phyloP scores from a whole-genome alignment of 2,329 filamentous ascomycete genomes.

The Alternaria gaisen region DNA sequence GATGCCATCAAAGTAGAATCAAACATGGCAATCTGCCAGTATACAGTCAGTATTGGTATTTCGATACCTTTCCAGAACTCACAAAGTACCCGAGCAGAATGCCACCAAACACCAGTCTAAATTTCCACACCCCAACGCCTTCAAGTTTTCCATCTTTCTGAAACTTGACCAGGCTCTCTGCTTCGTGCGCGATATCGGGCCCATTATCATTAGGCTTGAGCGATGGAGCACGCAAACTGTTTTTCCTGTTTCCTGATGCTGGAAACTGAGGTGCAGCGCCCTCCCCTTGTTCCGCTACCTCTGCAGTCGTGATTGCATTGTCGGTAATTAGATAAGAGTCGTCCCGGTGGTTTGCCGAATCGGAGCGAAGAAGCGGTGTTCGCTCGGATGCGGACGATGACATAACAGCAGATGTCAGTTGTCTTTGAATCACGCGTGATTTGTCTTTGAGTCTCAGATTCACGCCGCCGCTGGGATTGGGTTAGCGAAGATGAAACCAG shows the following conservation, averaged over 20 bases:
- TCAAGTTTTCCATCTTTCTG: slow-evolving; percentile 45
- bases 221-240: slow-evolving; percentile 36
- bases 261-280: slow-evolving; percentile 36
- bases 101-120: slow-evolving; percentile 50
- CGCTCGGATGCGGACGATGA: slow-evolving; percentile 36
- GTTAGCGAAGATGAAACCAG: neutral
- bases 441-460: neutral
- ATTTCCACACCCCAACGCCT: slow-evolving; percentile 44
- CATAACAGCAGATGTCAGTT: slow-evolving; percentile 16
- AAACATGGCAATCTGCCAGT: slow-evolving; percentile 60
- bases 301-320: slow-evolving; percentile 29
- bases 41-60: slow-evolving; percentile 50
- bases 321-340: slow-evolving; percentile 32
- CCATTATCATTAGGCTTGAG: slow-evolving; percentile 36
- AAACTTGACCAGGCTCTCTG: slow-evolving; percentile 35
- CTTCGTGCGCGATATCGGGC: slow-evolving; percentile 23
- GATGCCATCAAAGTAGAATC: slow-evolving; percentile 85
- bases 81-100: slow-evolving; percentile 52
- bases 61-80: slow-evolving; percentile 19
- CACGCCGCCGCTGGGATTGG: neutral
- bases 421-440: neutral
- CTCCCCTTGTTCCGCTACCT: slow-evolving; percentile 35
- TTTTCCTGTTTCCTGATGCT: slow-evolving; percentile 32
- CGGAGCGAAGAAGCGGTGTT: slow-evolving; percentile 43
- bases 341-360: slow-evolving; percentile 22